phyloP scores from a whole-genome alignment of 257 asterid genomes.

The Marsdenia floribunda region DNA sequence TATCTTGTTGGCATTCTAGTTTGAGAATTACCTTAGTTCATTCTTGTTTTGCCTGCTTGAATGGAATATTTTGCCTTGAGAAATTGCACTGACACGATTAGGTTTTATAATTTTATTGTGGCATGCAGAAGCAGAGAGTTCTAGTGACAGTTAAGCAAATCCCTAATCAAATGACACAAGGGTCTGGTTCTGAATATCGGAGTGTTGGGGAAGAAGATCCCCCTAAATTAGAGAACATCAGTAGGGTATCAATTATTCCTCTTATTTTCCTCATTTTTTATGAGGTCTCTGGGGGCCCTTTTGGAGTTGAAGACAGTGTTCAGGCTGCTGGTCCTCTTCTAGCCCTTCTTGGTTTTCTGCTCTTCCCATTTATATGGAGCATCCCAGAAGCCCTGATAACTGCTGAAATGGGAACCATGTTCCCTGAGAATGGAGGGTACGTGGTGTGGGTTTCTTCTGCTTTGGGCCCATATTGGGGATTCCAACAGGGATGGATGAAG shows the following conservation, averaged over 20 bases:
- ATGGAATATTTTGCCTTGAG: background rate
- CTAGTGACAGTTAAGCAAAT: background rate
- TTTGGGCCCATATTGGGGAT: conserved; percentile 35
- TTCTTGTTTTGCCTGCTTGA: background rate
- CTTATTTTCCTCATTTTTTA: conserved; percentile 35
- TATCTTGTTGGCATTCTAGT: background rate
- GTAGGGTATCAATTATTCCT: conserved; percentile 23
- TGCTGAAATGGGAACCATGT: conserved; percentile 37
- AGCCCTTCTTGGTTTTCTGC: conserved; percentile 30
- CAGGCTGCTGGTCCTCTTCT: conserved; percentile 35
- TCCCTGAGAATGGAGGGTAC: conserved; percentile 38
- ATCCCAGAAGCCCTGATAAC: conserved; percentile 36
- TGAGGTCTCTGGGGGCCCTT: conserved; percentile 40
- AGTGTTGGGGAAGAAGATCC: conserved; percentile 10
- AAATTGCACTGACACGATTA: background rate
- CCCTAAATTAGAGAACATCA: conserved; percentile 17
- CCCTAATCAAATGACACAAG: conserved; percentile 9
- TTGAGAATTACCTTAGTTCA: background rate
- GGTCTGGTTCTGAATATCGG: conserved; percentile 6
- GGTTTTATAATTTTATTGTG: background rate
- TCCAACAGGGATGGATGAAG: conserved; percentile 56
- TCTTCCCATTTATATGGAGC: conserved; percentile 33
- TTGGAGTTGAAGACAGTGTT: conserved; percentile 37
- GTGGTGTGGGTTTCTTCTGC: conserved; percentile 36
- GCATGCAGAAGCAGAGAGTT: conserved; percentile 24